Conservation (phyloP, 495 filamentous ascomycete genomes). For the Aspergillus cavernicola region DNA sequence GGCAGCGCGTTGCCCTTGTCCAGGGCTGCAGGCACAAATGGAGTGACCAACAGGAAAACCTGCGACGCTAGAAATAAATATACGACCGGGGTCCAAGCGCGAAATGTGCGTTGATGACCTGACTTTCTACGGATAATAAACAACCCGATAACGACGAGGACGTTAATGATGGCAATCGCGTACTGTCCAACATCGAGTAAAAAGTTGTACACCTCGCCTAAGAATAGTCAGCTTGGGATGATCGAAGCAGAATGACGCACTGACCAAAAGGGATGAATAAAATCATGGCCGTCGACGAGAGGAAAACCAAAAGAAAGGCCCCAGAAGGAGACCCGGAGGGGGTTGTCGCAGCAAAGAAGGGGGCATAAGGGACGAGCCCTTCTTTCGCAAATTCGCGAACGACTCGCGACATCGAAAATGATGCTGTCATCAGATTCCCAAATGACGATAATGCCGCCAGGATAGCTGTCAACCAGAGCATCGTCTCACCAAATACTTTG, state of each 20-base stretch:
- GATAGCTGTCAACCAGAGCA: slow-evolving; percentile 24
- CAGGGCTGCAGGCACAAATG: slow-evolving; percentile 28
- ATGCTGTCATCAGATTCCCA: slow-evolving; percentile 70
- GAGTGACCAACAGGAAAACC: slow-evolving; percentile 34
- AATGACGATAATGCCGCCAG: slow-evolving; percentile 60
- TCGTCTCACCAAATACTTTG: slow-evolving; percentile 51
- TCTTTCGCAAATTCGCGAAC: slow-evolving; percentile 62
- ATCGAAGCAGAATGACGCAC: not conserved
- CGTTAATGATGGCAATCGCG: slow-evolving; percentile 53
- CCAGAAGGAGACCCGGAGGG: slow-evolving; percentile 63
- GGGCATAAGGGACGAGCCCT: slow-evolving; percentile 62
- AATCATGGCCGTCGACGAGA: slow-evolving; percentile 61
- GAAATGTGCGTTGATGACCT: slow-evolving; percentile 57
- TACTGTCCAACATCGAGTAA: slow-evolving; percentile 68
- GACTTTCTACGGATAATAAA: slow-evolving; percentile 56
- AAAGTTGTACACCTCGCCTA: slow-evolving; percentile 59
- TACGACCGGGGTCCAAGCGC: slow-evolving; percentile 49
- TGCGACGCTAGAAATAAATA: slow-evolving; percentile 36
- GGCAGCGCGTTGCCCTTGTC: slow-evolving; percentile 30
- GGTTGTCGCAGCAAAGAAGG: slow-evolving; percentile 55
- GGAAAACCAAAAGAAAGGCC: slow-evolving; percentile 59
- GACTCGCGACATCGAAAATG: slow-evolving; percentile 60
- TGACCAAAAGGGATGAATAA: slow-evolving; percentile 51
- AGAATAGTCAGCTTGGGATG: not conserved
- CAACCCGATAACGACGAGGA: slow-evolving; percentile 56